These are phyloP conservation scores for Penicillium sp. DNA, from an alignment of 2,329 filamentous ascomycete genomes.

Conservation along the genomic window DNA sequence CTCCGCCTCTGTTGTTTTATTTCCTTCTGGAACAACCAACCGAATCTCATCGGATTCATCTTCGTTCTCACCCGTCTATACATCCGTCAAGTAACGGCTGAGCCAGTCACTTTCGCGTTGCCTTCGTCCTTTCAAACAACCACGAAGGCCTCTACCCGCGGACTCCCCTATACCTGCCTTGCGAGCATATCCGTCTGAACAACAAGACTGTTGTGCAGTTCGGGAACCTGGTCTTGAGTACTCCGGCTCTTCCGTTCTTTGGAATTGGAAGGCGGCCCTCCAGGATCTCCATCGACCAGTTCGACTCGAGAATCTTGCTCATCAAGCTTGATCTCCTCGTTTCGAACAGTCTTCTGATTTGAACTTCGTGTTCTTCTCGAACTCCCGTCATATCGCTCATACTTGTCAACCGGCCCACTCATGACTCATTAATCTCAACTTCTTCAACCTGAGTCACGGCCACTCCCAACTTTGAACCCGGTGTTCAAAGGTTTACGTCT, in stretches of 20 bases:
- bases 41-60: not conserved
- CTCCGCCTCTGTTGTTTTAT: no score
- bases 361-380: constrained; percentile 6
- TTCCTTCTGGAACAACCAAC: not conserved
- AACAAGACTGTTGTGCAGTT: constrained; percentile 6
- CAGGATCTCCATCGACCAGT: constrained; percentile 23
- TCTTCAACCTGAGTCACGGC: constrained; percentile 36
- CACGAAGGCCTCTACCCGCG: constrained; percentile 8
- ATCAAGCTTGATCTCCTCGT: constrained; percentile 10
- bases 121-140: constrained; percentile 8
- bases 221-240: constrained; percentile 31
- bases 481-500: constrained; percentile 40
- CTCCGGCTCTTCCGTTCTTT: constrained; percentile 23
- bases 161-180: constrained; percentile 7
- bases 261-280: constrained; percentile 28
- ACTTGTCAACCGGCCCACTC: constrained; percentile 19
- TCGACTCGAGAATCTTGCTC: constrained; percentile 8
- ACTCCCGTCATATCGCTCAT: no score
- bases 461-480: constrained; percentile 36
- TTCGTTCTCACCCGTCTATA: not conserved
- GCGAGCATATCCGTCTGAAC: constrained; percentile 7
- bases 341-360: not conserved
- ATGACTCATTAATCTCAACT: constrained; percentile 35
- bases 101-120: constrained; percentile 4
- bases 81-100: not conserved